Base-by-base conservation (phyloP, 1,284 basidiomycete species). In the Uromyces viciae-fabae region DNA sequence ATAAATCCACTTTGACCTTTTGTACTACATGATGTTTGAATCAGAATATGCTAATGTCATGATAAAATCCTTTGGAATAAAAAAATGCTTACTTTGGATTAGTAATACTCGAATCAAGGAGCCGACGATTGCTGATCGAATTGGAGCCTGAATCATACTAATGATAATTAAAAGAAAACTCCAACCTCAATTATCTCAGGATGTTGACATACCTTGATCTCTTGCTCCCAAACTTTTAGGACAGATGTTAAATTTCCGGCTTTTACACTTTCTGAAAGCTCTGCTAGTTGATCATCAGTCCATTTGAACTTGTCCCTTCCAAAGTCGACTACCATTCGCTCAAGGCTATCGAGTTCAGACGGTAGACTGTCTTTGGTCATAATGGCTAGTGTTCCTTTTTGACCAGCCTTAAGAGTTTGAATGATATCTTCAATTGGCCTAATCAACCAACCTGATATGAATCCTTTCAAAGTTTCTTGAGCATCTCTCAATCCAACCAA, bases 71-170 rank as follows among this genome's bases (percentile, higher is more conserved):
- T 46, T 15, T 19, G 31, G 25, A 49, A 31, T 31, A 33, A n/a
- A 2, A 9, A n/a, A 11, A 94, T 94, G 89, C 98, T 98, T 81
- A 95, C 93, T 86, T 98, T 98, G 96, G 77, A 99, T 93, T 81
- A 99, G 91, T 43, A 95, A 87, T 0, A 93, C 92, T 54, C 96
- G 90, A 36, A 98, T 88, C 17, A 99, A 89, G 17, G 92, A 92
- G 4, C 96, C 96, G 2, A 89, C 88, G 7, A 98, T 82, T 3
- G 91, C 93, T 40, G 93, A 94, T 83, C 90, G 91, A 80, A 98
- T 85, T 0, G 96, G 97, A 31, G 88, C 89, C 86, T 88, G 82
- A 5, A 36, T 31, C 5, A 11, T 17, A n/a, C n/a, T 14, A 60
- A 11, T 60, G 31, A 9, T 33, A 11, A 14, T 25, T 25, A 14